Percentiles rank a stretch among this genome's conserved stretches.
Evolutionary conservation across 306 rosid species (phyloP).

Genomic region (Dalbergia cochinchinensis): DNA sequence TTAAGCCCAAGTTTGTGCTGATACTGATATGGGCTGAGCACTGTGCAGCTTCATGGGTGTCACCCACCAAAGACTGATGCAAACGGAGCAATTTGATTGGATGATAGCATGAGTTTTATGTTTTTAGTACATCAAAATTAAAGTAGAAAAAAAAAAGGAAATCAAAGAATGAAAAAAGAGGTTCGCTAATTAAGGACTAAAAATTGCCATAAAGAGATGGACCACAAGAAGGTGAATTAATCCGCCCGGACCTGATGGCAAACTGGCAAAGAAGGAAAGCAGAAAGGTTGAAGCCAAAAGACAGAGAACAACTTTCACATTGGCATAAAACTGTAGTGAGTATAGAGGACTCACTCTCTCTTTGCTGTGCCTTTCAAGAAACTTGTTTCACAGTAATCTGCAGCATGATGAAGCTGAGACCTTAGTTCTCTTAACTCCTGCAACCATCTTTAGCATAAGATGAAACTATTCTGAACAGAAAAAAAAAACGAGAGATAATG

Average conservation of each 20-base stretch:
- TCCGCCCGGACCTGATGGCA: constrained; percentile 37
- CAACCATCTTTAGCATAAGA: constrained; percentile 9
- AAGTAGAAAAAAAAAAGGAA: neutral
- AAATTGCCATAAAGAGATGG: constrained; percentile 8
- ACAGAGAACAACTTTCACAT: neutral
- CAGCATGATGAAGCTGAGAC: constrained; percentile 89
- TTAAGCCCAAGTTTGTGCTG: constrained; percentile 8
- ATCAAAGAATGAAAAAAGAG: neutral
- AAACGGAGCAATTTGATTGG: too few species aligned
- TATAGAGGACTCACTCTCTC: constrained; percentile 65
- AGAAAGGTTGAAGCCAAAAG: constrained; percentile 14
- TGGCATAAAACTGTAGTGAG: neutral
- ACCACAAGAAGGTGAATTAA: constrained; percentile 23
- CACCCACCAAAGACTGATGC: neutral
- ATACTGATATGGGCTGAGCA: neutral
- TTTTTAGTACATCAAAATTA: neutral
- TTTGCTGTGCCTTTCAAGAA: constrained; percentile 73
- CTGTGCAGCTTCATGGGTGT: neutral
- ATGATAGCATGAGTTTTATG: too few species aligned
- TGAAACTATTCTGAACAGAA: neutral
- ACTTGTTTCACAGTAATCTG: constrained; percentile 83
- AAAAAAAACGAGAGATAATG: neutral
- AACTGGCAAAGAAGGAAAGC: constrained; percentile 13
- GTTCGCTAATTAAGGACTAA: neutral
- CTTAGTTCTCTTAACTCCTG: constrained; percentile 80